Percentiles rank a stretch among this genome's conserved stretches.
Evolutionary conservation across 2,329 filamentous ascomycete genomes (phyloP).

Genomic region (Venturia effusa): DNA sequence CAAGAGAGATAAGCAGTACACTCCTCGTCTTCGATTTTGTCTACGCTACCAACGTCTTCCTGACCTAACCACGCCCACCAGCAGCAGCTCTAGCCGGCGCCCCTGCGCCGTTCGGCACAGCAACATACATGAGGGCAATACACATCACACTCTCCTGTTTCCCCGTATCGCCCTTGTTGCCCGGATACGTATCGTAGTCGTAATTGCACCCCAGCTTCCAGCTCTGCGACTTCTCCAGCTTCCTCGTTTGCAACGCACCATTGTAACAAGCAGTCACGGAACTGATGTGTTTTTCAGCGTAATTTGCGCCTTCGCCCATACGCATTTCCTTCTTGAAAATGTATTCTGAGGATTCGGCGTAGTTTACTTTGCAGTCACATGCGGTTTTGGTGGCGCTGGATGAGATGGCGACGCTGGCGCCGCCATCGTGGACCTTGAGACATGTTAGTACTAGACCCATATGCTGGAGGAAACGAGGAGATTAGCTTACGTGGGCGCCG

Average conservation of each 20-base stretch:
- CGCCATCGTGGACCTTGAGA: slow-evolving; percentile 11
- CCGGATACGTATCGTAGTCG: slow-evolving; percentile 7
- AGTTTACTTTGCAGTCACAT: background rate
- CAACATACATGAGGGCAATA: slow-evolving; percentile 11
- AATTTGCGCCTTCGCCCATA: background rate
- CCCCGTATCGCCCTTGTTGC: background rate
- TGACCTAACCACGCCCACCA: background rate
- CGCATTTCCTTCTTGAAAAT: background rate
- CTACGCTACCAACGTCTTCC: background rate
- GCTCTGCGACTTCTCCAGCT: background rate
- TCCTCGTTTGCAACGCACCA: background rate
- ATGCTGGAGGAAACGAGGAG: too few species aligned
- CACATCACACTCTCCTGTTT: slow-evolving; percentile 9
- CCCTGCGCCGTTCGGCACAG: background rate
- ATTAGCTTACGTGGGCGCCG: slow-evolving; percentile 7
- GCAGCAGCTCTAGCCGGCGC: background rate
- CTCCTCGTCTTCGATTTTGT: background rate
- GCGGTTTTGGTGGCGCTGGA: background rate
- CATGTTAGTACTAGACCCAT: too few species aligned
- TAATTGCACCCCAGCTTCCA: slow-evolving; percentile 7
- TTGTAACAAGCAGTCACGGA: background rate
- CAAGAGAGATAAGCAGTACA: too few species aligned
- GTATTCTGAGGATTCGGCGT: background rate
- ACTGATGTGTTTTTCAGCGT: background rate
- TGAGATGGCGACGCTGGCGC: background rate